phyloP scores from a whole-genome alignment of 306 rosid species.

The peach (Prunus persica) region DNA sequence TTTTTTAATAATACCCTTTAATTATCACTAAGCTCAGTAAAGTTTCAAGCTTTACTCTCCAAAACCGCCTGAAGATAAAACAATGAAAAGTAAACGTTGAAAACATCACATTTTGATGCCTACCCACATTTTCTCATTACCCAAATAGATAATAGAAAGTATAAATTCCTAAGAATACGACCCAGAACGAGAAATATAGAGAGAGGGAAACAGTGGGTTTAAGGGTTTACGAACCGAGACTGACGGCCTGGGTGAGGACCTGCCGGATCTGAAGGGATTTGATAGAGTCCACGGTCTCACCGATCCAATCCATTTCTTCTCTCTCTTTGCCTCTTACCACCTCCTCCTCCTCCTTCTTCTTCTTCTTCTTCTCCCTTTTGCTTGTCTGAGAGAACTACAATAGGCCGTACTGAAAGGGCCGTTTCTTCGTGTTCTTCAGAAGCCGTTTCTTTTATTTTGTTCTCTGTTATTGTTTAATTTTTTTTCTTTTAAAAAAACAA shows the following conservation, averaged over 20 bases:
- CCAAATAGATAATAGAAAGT: not conserved
- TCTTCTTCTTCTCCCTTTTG: not conserved
- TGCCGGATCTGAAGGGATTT: constrained; percentile 90
- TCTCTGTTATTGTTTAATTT: not conserved
- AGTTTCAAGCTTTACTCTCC: not conserved
- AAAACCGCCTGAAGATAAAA: not conserved
- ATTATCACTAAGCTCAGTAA: not conserved
- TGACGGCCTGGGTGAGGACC: constrained; percentile 68
- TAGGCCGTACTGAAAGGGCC: not conserved
- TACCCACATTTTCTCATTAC: not conserved
- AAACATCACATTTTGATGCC: not conserved
- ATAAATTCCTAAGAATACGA: not conserved
- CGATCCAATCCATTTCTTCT: constrained; percentile 64
- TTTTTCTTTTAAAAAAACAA: not conserved
- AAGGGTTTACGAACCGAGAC: constrained; percentile 57
- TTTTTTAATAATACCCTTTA: not conserved
- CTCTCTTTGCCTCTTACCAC: not conserved
- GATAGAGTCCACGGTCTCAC: constrained; percentile 65
- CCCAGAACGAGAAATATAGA: not conserved
- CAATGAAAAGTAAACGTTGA: not conserved
- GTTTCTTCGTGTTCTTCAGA: not conserved
- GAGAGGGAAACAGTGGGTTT: not conserved
- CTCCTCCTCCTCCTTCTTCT: not conserved
- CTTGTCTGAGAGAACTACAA: not conserved
- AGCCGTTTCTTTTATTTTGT: not conserved